Evolutionary conservation across 2,329 filamentous ascomycete genomes (phyloP), one percentile per base, ranked within the genome.

Genomic region (Bipolaris bicolor): DNA sequence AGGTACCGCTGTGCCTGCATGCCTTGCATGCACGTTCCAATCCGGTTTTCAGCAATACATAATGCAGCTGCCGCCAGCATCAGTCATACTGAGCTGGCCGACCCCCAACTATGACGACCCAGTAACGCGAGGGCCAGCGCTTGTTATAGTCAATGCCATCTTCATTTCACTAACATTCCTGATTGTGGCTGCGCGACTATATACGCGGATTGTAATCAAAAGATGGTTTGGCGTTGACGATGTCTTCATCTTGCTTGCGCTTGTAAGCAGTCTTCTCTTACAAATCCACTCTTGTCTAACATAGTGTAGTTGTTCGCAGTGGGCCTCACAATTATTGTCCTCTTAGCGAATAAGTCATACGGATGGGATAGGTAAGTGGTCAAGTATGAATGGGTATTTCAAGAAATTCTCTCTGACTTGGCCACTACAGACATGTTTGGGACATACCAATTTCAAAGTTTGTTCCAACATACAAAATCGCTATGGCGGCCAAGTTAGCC

Each of bases 211-310:
- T 7, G 63, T 67, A 3, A 68, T 80, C 26, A 80, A 79, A 58
- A 69, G 74, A 40, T 78, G 76, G 74, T 76, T 80, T 46, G 78
- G 79, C 3, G 63, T 72, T 26, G 79, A 81, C 54, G 79, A 81
- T 58, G 50, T 70, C 11, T 74, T 78, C 54, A 80, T 80, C 37
- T 52, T 73, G 0, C 57, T 80, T 18, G 77, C 79, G 15, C 61
- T 77, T 64, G 78, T 79, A 66, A 41, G 68, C 54, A 4, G 15
- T 15, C 15, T 9, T 11, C 20, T 10, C 4, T 31, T 3, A 4
- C 11, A 15, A n/a, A 31, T 47, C 26, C 11, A 26, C 7, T n/a
- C 2, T 13, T 22, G 18, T 10, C 60, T 64, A 55, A 66, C 33
- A 46, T 6, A 16, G 1, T 7, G 11, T 39, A 78, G 77, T 49